Evolutionary conservation across 2,329 filamentous ascomycete species (phyloP), one percentile per base, ranked within the genome.

Genomic region (Grosmannia huntii): DNA sequence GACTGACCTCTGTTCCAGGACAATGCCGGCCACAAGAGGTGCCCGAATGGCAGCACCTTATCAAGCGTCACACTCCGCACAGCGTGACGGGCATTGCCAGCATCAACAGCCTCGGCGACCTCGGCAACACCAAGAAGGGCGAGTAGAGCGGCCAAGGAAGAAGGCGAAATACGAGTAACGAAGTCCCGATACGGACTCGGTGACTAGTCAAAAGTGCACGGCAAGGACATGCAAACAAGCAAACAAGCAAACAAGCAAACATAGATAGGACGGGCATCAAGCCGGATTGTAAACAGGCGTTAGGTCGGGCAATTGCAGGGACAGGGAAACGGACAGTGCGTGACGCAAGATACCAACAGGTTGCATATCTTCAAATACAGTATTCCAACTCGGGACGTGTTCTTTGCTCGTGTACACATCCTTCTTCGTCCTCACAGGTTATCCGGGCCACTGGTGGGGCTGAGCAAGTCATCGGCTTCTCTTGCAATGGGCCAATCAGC

Each of bases 1-100:
- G 31, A 44, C 50, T 49, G 16, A 6, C 21, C 27, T 44, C n/a
- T 38, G n/a, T 38, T 9, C 28, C 57, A 71, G 70, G 70, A 54
- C 68, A 71, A 64, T 72, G 71, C 66, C 71, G 69, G 58, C 71
- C 71, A 4, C 68, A 68, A 49, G 64, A 66, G 21, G 65, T 67
- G 31, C 67, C 69, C 14, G 63, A 66, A 1, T 72, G 71, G 71
- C 68, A 71, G 60, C 68, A 68, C 62, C 64, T 70, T 59, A 71
- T 72, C 64, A 68, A 67, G 62, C 69, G 68, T 61, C 64, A 67
- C 61, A 69, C 66, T 5, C 59, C 58, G 5, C 28, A 49, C 46
- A 60, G 58, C 56, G 38, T 59, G 19, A 62, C 60, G 7, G 60
- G 60, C 27, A 38, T 62, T 27, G 36, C 46, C 25, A 58, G 58